phyloP scores from a whole-genome alignment of 1,284 basidiomycete genomes.

The Trametes sp. region DNA sequence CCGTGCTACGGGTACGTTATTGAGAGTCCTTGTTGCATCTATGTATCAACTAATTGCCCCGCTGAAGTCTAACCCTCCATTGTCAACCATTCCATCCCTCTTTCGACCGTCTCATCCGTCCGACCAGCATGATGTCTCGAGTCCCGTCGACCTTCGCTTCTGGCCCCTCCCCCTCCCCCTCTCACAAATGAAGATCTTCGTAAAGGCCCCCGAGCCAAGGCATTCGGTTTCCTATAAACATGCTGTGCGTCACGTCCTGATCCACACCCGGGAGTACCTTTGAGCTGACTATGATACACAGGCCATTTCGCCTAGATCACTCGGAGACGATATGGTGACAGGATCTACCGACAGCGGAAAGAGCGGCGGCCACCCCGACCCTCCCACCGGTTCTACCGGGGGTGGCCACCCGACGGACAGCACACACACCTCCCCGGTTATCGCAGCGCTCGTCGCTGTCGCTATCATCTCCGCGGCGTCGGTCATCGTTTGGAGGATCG shows the following conservation, averaged over 20 bases:
- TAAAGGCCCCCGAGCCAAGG: neutral
- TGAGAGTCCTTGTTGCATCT: neutral
- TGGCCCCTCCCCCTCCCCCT: neutral
- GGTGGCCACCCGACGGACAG: constrained; percentile 2
- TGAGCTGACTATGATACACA: neutral
- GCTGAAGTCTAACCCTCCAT: neutral
- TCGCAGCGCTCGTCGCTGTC: constrained; percentile 1
- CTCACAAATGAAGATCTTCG: neutral
- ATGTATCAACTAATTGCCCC: neutral
- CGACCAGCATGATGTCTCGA: neutral
- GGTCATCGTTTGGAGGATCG: constrained; percentile 2
- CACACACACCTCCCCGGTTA: neutral
- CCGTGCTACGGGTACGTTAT: neutral
- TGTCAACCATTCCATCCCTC: neutral
- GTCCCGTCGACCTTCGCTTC: too few species aligned
- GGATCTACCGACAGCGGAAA: constrained; percentile 5
- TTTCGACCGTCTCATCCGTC: neutral
- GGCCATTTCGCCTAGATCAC: neutral
- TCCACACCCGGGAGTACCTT: neutral
- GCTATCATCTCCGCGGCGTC: neutral
- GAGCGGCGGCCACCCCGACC: constrained; percentile 2
- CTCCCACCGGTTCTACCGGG: neutral
- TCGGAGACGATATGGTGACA: neutral
- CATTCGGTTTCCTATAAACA: neutral
- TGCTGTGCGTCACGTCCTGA: neutral